These are phyloP conservation scores for Pichia pseudocactophila DNA, from an alignment of 805 yeast species.

Conservation along the genomic window DNA sequence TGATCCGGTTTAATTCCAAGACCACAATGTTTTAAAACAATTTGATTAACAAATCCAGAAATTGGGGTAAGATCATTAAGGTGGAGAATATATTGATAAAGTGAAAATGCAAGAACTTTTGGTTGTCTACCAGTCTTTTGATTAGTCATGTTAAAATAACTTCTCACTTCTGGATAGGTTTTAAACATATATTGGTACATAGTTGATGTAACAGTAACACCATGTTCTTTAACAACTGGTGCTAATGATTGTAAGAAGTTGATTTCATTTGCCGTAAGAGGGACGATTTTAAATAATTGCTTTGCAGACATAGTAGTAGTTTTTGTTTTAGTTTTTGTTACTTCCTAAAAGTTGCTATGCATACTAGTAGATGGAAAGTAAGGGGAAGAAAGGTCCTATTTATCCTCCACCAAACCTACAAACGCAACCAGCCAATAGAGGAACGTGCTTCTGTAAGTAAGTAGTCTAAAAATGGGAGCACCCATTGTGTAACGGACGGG, in stretches of 20 bases:
- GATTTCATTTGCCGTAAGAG: slow-evolving; percentile 27
- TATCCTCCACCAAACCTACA: no score
- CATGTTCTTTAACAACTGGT: slow-evolving; percentile 49
- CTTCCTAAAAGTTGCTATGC: no score
- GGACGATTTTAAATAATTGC: slow-evolving; percentile 23
- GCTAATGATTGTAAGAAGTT: slow-evolving; percentile 36
- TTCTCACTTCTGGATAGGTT: slow-evolving; percentile 43
- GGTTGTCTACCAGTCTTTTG: slow-evolving; percentile 53
- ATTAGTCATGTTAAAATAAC: slow-evolving; percentile 53
- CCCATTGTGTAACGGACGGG: no score
- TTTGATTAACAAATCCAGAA: slow-evolving; percentile 44
- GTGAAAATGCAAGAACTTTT: slow-evolving; percentile 51
- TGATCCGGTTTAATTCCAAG: slow-evolving; percentile 55
- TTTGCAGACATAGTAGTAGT: slow-evolving; percentile 5
- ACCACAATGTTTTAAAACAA: slow-evolving; percentile 60
- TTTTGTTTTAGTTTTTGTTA: background rate
- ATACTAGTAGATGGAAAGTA: no score
- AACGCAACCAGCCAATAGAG: no score
- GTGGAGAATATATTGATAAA: slow-evolving; percentile 52
- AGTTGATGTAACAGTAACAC: slow-evolving; percentile 42
- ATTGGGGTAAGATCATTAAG: slow-evolving; percentile 51
- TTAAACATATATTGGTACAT: slow-evolving; percentile 50
- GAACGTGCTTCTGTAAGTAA: no score
- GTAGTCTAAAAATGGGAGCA: no score
- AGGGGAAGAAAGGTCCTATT: no score